Percentiles rank a stretch among this genome's conserved stretches.
These are phyloP conservation scores for Manihot esculenta DNA, from an alignment of 441 rosid genomes.

Conservation along the genomic window DNA sequence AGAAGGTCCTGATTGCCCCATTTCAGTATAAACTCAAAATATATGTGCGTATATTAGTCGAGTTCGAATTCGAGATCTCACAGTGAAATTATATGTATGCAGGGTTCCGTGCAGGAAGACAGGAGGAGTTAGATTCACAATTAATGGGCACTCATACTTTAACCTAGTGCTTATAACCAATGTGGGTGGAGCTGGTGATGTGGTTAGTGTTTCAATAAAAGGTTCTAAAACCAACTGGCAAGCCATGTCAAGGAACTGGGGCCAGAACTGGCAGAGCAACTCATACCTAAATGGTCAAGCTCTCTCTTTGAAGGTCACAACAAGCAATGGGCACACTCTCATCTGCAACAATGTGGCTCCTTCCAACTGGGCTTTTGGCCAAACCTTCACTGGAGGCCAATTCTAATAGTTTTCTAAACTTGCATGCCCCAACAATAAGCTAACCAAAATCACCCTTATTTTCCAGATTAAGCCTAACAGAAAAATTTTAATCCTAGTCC, in stretches of 20 bases:
- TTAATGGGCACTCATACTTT: conserved; percentile 40
- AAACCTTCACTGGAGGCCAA: conserved; percentile 33
- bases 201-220: conserved; percentile 25
- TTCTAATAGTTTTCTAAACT: conserved; percentile 23
- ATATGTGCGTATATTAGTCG: no score
- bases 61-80: no score
- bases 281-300: conserved; percentile 37
- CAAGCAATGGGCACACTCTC: conserved; percentile 31
- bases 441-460: conserved; percentile 4
- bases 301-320: conserved; percentile 41
- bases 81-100: conserved; percentile 33
- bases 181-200: conserved; percentile 34
- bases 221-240: conserved; percentile 34
- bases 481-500: not conserved
- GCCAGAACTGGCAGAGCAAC: conserved; percentile 50
- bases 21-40: no score
- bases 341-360: conserved; percentile 35
- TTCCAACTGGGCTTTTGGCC: conserved; percentile 39
- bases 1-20: conserved; percentile 24
- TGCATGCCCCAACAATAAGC: not conserved
- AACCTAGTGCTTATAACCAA: conserved; percentile 39
- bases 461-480: no score
- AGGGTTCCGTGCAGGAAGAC: conserved; percentile 34
- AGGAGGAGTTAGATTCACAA: conserved; percentile 40
- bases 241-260: conserved; percentile 43